Evolutionary conservation across 1,139 yeast species (phyloP).

Genomic region (Maudiozyma humilis): DNA sequence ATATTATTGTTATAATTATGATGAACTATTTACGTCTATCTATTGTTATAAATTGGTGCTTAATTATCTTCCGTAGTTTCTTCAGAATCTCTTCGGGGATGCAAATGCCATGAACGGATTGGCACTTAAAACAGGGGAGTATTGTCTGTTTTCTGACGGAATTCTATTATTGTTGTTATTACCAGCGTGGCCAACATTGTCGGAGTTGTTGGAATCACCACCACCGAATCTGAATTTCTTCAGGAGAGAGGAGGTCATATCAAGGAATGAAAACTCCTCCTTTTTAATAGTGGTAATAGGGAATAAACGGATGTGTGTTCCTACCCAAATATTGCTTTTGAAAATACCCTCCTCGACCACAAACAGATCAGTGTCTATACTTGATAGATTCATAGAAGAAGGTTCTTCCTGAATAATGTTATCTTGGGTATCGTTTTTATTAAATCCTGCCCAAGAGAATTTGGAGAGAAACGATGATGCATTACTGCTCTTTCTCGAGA

Average conservation of each 20-base stretch:
- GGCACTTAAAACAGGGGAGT: slow-evolving; percentile 4
- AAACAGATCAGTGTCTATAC: slow-evolving; percentile 7
- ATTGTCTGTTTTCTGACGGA: slow-evolving; percentile 3
- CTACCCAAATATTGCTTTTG: slow-evolving; percentile 49
- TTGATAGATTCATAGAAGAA: slow-evolving; percentile 3
- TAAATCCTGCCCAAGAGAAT: slow-evolving; percentile 28
- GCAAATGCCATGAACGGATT: slow-evolving; percentile 8
- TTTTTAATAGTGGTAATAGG: slow-evolving; percentile 37
- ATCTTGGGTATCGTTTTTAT: slow-evolving; percentile 14
- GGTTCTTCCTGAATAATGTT: slow-evolving; percentile 10
- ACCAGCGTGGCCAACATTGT: slow-evolving; percentile 5
- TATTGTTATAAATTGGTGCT: too few relatives aligned
- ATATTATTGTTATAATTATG: too few relatives aligned
- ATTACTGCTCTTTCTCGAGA: slow-evolving; percentile 9
- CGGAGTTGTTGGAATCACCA: slow-evolving; percentile 6
- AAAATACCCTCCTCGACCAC: slow-evolving; percentile 18
- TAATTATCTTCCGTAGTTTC: too few relatives aligned
- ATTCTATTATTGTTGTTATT: slow-evolving; percentile 1
- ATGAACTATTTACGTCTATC: too few relatives aligned
- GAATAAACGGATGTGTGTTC: slow-evolving; percentile 56
- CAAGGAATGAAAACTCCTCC: slow-evolving; percentile 30
- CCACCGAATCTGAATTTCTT: slow-evolving; percentile 25
- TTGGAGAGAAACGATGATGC: slow-evolving; percentile 21
- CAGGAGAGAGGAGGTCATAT: slow-evolving; percentile 31
- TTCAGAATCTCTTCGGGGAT: slow-evolving; percentile 6